Evolutionary conservation across 495 filamentous ascomycete genomes (phyloP), one percentile per base, ranked within the genome.

Genomic region (Trichoderma orchidacearum): DNA sequence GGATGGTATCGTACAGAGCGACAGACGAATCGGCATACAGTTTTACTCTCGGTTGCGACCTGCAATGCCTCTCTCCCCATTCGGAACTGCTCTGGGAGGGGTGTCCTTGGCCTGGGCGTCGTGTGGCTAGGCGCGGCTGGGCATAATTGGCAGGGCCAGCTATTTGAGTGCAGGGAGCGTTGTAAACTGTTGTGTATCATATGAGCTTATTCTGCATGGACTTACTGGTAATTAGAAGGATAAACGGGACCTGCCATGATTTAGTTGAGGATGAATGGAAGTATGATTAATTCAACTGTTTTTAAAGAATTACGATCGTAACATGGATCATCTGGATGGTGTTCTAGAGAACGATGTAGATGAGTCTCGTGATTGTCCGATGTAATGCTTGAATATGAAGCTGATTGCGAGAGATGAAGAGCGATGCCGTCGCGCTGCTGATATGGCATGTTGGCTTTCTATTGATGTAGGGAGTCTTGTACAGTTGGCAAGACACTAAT

Each of bases 201-300:
- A 23, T 25, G 41, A 48, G 41, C 41, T 48, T 48, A 28, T 48
- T 48, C 41, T 48, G 41, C 41, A 48, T 27, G 41, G 41, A 48
- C 41, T 48, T 48, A 48, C 41, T 48, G 41, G 21, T 48, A 48
- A 48, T 48, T 25, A 48, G 41, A 48, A 48, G 41, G 41, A 48
- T 28, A 48, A 27, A 25, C 23, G 11, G 41, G 41, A 27, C 21
- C 21, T 48, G 41, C 41, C 41, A 48, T 48, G 41, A 28, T 25
- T n/a, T 48, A 48, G 41, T 28, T 17, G 41, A 48, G 41, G 41
- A 48, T 48, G 41, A 48, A 48, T 48, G 23, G 41, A 27, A 48
- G 27, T n/a, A 27, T 17, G 36, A 48, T 48, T 48, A 48, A 48
- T 9, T n/a, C n/a, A n/a, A n/a, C n/a, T n/a, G n/a, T 11, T 25